Conservation (phyloP, 2,329 filamentous ascomycete genomes). For the Leptographium radiaticola region DNA sequence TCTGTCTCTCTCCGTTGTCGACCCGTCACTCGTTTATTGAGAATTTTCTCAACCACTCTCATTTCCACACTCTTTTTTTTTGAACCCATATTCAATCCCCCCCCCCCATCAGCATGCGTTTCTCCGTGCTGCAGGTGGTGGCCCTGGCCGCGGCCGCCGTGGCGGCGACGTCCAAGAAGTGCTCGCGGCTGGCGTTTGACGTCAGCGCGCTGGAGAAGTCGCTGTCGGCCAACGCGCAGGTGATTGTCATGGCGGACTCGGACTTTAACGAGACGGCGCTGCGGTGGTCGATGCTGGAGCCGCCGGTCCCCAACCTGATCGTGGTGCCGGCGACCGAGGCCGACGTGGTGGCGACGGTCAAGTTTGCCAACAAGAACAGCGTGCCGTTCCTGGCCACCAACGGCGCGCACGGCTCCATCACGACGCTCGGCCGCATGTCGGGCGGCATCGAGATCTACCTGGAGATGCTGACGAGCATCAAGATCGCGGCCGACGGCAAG, state of each 20-base stretch:
- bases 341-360: conserved; percentile 31
- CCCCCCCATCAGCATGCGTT: no score
- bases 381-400: conserved; percentile 40
- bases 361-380: conserved; percentile 26
- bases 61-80: no score
- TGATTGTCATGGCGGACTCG: conserved; percentile 28
- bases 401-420: conserved; percentile 37
- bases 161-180: conserved; percentile 7
- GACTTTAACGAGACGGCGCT: conserved; percentile 24
- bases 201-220: conserved; percentile 15
- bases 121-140: no score
- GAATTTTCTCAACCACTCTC: no score
- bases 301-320: conserved; percentile 30
- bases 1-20: no score
- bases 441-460: conserved; percentile 45
- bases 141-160: not conserved
- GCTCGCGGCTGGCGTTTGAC: not conserved
- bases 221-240: conserved; percentile 25
- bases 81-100: no score
- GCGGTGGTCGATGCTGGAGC: conserved; percentile 31
- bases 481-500: conserved; percentile 29
- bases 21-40: no score
- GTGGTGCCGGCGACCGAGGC: conserved; percentile 32
- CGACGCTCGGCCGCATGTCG: conserved; percentile 27
- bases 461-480: conserved; percentile 33